Base-by-base conservation (phyloP, 352 stramenopile species). In the Aphanomyces invadans region DNA sequence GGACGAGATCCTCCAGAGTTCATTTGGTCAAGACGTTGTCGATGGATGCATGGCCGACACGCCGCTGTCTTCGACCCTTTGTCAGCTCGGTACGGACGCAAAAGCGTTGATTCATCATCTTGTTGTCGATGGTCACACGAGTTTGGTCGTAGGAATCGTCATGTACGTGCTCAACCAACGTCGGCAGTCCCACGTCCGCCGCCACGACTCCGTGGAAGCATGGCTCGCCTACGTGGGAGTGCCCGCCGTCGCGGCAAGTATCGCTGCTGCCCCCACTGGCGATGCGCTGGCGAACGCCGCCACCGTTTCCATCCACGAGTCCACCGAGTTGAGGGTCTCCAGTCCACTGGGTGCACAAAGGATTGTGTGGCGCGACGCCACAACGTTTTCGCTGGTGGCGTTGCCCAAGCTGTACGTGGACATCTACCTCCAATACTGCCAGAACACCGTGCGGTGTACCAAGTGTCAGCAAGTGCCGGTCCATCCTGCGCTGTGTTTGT, bases 341-440 rank as follows among this genome's bases (percentile, higher is more conserved):
- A 19, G 4, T n/a, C 12, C 44, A n/a, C 12, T 52, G 4, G 12
- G 9, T 45, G 38, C 17, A 17, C 44, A n/a, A 25, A 26, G 12
- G 19, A 4, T 52, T 25, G 21, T 52, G 44, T 57, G 25, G 49
- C 19, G 12, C 7, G 5, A 29, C 5, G 5, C 38, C 25, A 19
- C 55, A n/a, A 11, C 21, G 39, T 64, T 64, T 32, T 7, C n/a
- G 25, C 39, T 64, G 32, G 11, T 52, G 36, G 3, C n/a, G 7
- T 64, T 93, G 31, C 82, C 85, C 10, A 77, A 78, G 10, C 73
- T 89, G 11, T 93, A 93, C 72, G 90, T 90, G 78, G 81, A 89
- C 15, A 61, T 93, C 19, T 90, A 90, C 63, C 82, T 93, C 48
- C 76, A 79, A 59, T 91, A 90, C 75, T 90, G 79, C 59, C 74